Percentiles rank a stretch among this genome's conserved stretches.
phyloP scores from a whole-genome alignment of 2,329 filamentous ascomycete species.

The Penicillium sp. region DNA sequence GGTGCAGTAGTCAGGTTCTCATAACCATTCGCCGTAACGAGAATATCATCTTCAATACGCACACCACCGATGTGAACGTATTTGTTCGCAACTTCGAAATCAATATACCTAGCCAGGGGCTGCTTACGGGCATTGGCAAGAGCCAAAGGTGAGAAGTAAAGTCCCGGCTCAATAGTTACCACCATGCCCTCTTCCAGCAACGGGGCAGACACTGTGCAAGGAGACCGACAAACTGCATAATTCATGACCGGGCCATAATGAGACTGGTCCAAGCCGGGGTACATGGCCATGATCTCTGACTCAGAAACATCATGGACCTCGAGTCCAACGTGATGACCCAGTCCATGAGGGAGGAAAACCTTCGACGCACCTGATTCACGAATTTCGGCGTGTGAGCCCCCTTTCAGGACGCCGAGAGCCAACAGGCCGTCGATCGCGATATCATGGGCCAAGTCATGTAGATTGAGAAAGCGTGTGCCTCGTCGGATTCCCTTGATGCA shows the following conservation, averaged over 20 bases:
- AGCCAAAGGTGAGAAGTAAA: constrained; percentile 45
- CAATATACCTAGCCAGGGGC: constrained; percentile 37
- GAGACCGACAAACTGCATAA: constrained; percentile 21
- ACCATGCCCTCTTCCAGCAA: constrained; percentile 55
- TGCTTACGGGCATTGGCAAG: constrained; percentile 35
- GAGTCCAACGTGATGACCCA: constrained; percentile 61
- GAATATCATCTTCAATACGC: constrained; percentile 59
- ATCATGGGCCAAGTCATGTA: constrained; percentile 77
- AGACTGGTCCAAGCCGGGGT: constrained; percentile 11
- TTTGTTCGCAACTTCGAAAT: constrained; percentile 39
- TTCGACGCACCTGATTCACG: constrained; percentile 37
- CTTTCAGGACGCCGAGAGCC: constrained; percentile 71
- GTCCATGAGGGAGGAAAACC: constrained; percentile 45
- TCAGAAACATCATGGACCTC: constrained; percentile 48
- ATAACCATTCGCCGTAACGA: constrained; percentile 68
- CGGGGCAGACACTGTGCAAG: constrained; percentile 36
- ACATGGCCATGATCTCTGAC: constrained; percentile 34
- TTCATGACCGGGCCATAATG: constrained; percentile 16
- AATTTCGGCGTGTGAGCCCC: constrained; percentile 56
- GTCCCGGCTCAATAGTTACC: constrained; percentile 58
- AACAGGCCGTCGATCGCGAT: constrained; percentile 80
- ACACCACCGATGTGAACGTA: constrained; percentile 47
- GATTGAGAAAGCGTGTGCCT: constrained; percentile 76
- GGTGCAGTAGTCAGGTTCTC: constrained; percentile 73
- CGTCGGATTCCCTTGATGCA: constrained; percentile 72